Evolutionary conservation across 1,284 basidiomycete genomes (phyloP).

Genomic region (Heliocybe sulcata): DNA sequence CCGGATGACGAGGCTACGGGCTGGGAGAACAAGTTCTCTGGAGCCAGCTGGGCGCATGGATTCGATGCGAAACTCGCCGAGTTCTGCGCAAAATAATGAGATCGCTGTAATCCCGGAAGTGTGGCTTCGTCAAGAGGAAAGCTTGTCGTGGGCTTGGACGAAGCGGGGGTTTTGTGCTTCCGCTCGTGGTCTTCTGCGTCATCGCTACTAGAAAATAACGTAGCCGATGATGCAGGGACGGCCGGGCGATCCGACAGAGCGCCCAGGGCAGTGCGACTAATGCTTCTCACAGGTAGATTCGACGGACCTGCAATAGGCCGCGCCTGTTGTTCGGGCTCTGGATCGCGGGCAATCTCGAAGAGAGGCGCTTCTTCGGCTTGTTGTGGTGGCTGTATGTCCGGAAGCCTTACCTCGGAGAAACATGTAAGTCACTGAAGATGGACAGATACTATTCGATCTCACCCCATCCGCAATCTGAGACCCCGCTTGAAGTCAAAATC

Average conservation of each 20-base stretch:
- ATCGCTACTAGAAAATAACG: neutral
- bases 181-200: neutral
- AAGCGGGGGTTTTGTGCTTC: neutral
- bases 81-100: neutral
- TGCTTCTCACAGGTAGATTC: neutral
- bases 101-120: neutral
- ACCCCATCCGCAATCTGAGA: slow-evolving; percentile 58
- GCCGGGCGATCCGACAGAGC: neutral
- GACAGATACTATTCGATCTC: slow-evolving; percentile 12
- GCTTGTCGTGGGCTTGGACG: neutral
- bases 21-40: neutral
- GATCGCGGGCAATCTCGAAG: neutral
- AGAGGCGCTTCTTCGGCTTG: neutral
- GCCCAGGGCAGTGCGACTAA: neutral
- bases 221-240: neutral
- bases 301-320: neutral
- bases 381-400: neutral
- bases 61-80: neutral
- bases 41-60: neutral
- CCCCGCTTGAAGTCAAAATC: slow-evolving; percentile 46
- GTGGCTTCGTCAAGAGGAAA: neutral
- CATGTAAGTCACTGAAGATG: neutral
- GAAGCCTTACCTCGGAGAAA: neutral
- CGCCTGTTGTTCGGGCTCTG: neutral
- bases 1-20: neutral